Evolutionary conservation across 2,329 filamentous ascomycete species (phyloP).

Genomic region (Hypoxylon sp.): DNA sequence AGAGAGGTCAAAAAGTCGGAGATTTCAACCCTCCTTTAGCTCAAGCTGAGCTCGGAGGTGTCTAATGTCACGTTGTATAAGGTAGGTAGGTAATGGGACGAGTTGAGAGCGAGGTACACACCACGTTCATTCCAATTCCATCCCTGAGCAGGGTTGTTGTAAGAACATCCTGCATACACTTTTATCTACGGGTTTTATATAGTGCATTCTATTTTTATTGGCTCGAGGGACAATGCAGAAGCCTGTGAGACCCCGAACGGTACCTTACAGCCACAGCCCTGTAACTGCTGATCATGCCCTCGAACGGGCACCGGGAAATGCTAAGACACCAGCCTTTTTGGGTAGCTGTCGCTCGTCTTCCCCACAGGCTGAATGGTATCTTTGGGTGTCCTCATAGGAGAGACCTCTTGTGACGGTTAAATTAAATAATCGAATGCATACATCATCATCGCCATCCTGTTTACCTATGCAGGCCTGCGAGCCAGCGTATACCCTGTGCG

Average conservation of each 20-base stretch:
- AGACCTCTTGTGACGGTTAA: conserved; percentile 13
- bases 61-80: conserved; percentile 23
- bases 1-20: too few relatives aligned
- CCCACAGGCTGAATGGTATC: conserved; percentile 12
- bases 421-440: conserved; percentile 22
- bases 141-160: not conserved
- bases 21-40: too few relatives aligned
- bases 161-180: too few relatives aligned
- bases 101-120: not conserved
- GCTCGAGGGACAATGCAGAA: conserved; percentile 1
- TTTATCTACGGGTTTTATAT: too few relatives aligned
- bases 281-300: conserved; percentile 26
- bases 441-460: conserved; percentile 13
- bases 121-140: conserved; percentile 4
- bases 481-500: conserved; percentile 5
- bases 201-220: conserved; percentile 10
- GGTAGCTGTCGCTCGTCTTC: conserved; percentile 13
- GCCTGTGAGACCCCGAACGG: conserved; percentile 4
- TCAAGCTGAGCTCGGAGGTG: not conserved
- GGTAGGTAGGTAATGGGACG: too few relatives aligned
- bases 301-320: conserved; percentile 22
- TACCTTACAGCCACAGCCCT: conserved; percentile 20
- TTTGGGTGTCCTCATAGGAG: not conserved
- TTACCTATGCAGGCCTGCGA: too few relatives aligned
- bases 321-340: conserved; percentile 21